Base-by-base conservation (phyloP, 1,284 basidiomycete genomes). In the Phaffia rhodozyma region DNA sequence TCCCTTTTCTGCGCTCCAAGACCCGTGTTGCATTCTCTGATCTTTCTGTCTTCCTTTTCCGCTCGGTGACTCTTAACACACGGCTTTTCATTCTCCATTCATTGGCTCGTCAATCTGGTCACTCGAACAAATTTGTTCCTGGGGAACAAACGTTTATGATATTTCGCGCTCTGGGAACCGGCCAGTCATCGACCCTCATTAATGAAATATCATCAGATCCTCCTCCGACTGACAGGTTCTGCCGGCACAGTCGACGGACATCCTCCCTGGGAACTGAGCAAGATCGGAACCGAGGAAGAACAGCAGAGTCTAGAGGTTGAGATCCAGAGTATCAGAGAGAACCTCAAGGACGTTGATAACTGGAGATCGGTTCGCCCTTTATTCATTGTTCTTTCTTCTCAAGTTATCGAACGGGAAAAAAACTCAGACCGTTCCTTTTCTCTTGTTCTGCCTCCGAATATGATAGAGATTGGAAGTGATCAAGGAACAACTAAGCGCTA, bases 181-280 rank as follows among this genome's bases (percentile, higher is more conserved):
- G 13, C 5, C 21, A 61, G 60, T 20, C 63, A 65, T 67, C 87
- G 87, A 55, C 89, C 85, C 13, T 86, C 87, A 20, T 77, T 89
- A 67, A 84, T 82, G 73, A 90, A 84, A 73, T 91, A 93, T 72
- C 91, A 94, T 75, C 86, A 83, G 3, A 83, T 86, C 63, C 79
- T 92, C 18, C 79, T 94, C 11, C 87, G 86, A 0, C 78, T 93
- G 21, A 77, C 79, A 0, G 76, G 75, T n/a, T 84, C 84, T 11
- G 83, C 86, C 55, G 73, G 52, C 18, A 84, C 80, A 2, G 38
- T 11, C 16, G 4, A 78, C 79, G 1, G 75, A 78, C 21, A 43
- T 20, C 50, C 29, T 27, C 60, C 68, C 56, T 92, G 88, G 88
- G 84, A 83, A 53, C 79, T 89, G 25, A 79, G 82, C 29, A 81